Conservation (phyloP, 2,329 filamentous ascomycete genomes). For the Aspergillus calidoustus region DNA sequence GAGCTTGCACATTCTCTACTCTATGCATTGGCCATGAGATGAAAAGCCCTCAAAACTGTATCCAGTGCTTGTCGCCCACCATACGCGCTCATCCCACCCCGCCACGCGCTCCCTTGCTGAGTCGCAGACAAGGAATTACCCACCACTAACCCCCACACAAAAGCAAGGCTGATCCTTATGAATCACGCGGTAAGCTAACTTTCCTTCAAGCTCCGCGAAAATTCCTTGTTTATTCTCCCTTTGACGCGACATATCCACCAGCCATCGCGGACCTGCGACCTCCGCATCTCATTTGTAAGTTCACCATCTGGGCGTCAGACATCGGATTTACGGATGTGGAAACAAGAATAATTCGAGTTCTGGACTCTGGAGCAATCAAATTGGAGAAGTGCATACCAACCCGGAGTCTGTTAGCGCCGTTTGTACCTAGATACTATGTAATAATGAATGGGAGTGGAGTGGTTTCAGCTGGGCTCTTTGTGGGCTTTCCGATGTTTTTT, state of each 20-base stretch:
- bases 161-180: constrained; percentile 2
- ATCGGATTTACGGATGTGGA: constrained; percentile 21
- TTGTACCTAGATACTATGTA: not conserved
- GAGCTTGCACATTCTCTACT: no score
- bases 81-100: not conserved
- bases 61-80: not conserved
- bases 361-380: not conserved
- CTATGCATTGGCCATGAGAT: no score
- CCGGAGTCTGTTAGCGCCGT: not conserved
- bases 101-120: constrained; percentile 3
- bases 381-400: not conserved
- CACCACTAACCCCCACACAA: constrained; percentile 7
- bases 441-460: not conserved
- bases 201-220: not conserved
- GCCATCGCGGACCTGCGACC: not conserved
- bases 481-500: not conserved
- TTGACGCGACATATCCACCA: constrained; percentile 9
- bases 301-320: constrained; percentile 7
- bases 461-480: constrained; percentile 8
- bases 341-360: not conserved
- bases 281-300: constrained; percentile 7
- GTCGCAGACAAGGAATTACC: constrained; percentile 14
- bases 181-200: constrained; percentile 13
- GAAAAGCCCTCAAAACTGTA: not conserved
- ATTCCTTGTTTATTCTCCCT: constrained; percentile 11